A percentile compares a stretch with the other conserved stretches of the same genome.
Conservation (phyloP, 176 grass and related monocot species). For the Raddia guianensis region DNA sequence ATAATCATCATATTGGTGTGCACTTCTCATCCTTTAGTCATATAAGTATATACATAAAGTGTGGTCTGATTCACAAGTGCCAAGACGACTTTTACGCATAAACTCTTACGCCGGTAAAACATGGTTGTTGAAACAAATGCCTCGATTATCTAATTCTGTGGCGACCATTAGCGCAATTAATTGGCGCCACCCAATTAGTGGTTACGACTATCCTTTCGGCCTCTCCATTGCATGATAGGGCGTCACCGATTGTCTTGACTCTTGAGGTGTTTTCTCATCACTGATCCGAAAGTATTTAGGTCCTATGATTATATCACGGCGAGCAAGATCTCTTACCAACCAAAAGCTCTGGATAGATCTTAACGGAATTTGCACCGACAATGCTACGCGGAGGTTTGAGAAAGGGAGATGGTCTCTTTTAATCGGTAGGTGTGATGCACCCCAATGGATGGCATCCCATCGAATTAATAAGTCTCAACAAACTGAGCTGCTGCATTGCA, state of each 20-base stretch:
- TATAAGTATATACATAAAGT: background rate
- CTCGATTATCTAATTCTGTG: background rate
- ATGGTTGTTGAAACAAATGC: too few relatives aligned
- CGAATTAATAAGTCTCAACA: background rate
- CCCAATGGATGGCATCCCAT: background rate
- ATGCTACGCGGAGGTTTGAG: constrained; percentile 22
- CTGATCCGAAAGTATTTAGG: background rate
- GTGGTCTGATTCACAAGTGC: background rate
- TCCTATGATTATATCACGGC: background rate
- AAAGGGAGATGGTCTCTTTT: background rate
- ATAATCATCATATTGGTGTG: background rate
- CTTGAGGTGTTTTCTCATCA: constrained; percentile 2
- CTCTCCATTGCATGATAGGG: background rate
- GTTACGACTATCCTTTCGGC: constrained; percentile 23
- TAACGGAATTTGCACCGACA: constrained; percentile 31
- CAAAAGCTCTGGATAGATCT: constrained; percentile 27
- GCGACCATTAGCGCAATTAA: background rate
- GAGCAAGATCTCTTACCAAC: constrained; percentile 50
- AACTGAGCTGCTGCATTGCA: background rate
- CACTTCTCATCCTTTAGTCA: background rate
- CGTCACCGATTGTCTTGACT: constrained; percentile 23
- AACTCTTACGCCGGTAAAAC: too few relatives aligned
- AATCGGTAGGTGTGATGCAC: constrained; percentile 1
- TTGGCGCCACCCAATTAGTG: background rate
- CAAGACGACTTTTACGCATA: background rate